Conservation (phyloP, 1,284 basidiomycete genomes). For the Volvariella surrecta region DNA sequence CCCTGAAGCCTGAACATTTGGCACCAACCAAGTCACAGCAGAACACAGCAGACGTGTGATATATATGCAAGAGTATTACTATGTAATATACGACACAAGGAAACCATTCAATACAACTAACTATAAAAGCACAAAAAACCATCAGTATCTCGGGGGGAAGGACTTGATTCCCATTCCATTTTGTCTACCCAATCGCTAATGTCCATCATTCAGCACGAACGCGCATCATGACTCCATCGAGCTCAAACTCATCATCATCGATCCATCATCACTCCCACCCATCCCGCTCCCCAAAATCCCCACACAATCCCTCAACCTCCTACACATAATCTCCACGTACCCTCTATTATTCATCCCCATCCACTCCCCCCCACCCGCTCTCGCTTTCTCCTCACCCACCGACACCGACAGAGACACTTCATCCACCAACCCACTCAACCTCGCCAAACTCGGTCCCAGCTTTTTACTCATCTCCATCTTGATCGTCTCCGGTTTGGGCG, state of each 20-base stretch:
- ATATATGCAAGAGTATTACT: no score
- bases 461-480: constrained; percentile 44
- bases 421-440: constrained; percentile 42
- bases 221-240: no score
- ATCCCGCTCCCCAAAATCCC: constrained; percentile 30
- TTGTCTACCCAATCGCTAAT: no score
- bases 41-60: no score
- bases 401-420: constrained; percentile 29
- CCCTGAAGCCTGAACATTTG: no score
- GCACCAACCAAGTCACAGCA: no score
- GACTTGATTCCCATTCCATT: no score
- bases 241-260: not conserved
- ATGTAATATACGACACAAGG: no score
- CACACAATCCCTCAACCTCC: constrained; percentile 50
- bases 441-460: constrained; percentile 40
- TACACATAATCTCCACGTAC: constrained; percentile 64
- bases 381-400: not conserved
- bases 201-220: no score
- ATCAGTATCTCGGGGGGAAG: no score
- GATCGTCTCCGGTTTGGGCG: constrained; percentile 42
- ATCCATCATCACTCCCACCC: constrained; percentile 5
- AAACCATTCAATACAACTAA: no score
- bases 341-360: constrained; percentile 49
- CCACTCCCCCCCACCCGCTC: constrained; percentile 30
- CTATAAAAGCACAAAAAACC: no score